Evolutionary conservation across 371 early-diverging fungal genomes (phyloP).

Genomic region (Mortierella sp.): DNA sequence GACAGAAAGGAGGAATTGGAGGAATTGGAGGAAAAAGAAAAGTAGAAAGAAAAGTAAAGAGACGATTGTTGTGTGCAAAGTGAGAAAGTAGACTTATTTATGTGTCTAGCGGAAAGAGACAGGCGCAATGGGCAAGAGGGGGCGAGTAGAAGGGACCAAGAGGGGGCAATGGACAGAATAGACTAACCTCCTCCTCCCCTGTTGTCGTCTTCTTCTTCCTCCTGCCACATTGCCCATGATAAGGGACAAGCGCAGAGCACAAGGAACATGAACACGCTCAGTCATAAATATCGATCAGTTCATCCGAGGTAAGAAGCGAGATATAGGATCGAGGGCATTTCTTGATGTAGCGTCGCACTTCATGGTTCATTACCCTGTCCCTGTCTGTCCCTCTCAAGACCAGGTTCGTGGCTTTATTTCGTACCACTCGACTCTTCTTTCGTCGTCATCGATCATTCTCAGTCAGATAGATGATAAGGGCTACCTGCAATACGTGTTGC

Average conservation of each 20-base stretch:
- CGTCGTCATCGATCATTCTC: neutral
- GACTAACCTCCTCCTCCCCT: neutral
- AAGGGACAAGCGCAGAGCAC: neutral
- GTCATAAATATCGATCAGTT: neutral
- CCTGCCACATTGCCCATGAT: neutral
- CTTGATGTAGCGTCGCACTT: neutral
- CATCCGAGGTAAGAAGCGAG: neutral
- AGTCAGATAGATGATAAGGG: neutral
- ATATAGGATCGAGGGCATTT: neutral
- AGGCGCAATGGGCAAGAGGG: neutral
- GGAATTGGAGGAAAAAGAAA: neutral
- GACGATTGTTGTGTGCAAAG: neutral
- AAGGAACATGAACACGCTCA: neutral
- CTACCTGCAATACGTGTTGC: neutral
- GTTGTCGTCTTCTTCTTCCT: neutral
- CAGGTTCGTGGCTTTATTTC: neutral
- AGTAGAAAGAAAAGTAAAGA: neutral
- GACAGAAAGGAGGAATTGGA: neutral
- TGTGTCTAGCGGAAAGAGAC: neutral
- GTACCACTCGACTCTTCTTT: neutral
- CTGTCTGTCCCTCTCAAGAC: neutral
- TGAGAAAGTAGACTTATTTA: neutral
- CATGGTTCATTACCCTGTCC: neutral
- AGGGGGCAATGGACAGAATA: neutral
- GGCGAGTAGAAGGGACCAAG: neutral